Evolutionary conservation across 1,284 basidiomycete species (phyloP).

Genomic region (Ceratobasidium sp.): DNA sequence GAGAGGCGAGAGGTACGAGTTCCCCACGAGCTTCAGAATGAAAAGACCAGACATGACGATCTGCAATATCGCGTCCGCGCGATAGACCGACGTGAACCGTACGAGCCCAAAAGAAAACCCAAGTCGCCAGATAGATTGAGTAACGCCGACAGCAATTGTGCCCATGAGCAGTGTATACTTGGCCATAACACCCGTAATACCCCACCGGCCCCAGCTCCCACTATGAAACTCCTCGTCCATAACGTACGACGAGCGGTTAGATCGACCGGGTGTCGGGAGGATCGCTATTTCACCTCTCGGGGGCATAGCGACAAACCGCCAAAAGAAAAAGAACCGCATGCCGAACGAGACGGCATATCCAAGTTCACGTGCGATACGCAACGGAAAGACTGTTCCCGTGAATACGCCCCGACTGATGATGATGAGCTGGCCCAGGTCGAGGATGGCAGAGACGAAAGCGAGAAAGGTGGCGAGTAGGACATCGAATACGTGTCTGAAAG

Average conservation of each 20-base stretch:
- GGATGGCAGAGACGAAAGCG: slow-evolving; percentile 68
- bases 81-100: slow-evolving; percentile 64
- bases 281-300: slow-evolving; percentile 59
- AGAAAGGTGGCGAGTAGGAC: slow-evolving; percentile 68
- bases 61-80: slow-evolving; percentile 66
- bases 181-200: slow-evolving; percentile 62
- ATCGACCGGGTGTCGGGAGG: slow-evolving; percentile 45
- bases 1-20: slow-evolving; percentile 61
- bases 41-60: slow-evolving; percentile 68
- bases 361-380: slow-evolving; percentile 68
- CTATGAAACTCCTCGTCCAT: slow-evolving; percentile 57
- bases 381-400: slow-evolving; percentile 55
- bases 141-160: slow-evolving; percentile 60
- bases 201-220: slow-evolving; percentile 72
- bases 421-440: slow-evolving; percentile 71
- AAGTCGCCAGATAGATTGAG: slow-evolving; percentile 74
- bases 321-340: slow-evolving; percentile 72
- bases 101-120: slow-evolving; percentile 54
- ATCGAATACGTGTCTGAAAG: slow-evolving; percentile 61
- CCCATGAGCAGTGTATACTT: slow-evolving; percentile 63
- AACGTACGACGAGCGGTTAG: slow-evolving; percentile 46
- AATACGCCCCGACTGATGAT: slow-evolving; percentile 52
- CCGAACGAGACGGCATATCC: slow-evolving; percentile 67
- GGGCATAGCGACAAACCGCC: slow-evolving; percentile 69
- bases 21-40: slow-evolving; percentile 70